Base-by-base conservation (phyloP, 2,329 filamentous ascomycete genomes). In the Alternaria conjuncta region DNA sequence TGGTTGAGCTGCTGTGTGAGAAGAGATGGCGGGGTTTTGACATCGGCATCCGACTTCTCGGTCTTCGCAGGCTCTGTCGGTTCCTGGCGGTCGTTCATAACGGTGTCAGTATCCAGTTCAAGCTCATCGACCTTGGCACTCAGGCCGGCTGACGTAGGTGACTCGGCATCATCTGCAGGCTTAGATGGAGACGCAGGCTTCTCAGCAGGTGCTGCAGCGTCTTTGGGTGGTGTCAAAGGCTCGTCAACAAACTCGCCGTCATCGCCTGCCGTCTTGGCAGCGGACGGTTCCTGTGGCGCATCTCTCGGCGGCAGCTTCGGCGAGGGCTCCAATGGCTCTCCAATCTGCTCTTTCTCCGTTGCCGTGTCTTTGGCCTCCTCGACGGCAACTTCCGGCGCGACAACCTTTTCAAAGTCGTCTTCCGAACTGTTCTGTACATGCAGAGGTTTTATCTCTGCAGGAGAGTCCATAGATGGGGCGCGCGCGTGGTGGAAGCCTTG, bases 371-470 rank as follows among this genome's bases (percentile, higher is more conserved):
- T 73, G 10, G 61, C 88, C 55, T 92, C 90, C 65, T 94, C 92
- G 18, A 88, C 88, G 71, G 93, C 87, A 63, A 93, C 91, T 28
- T 89, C 90, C 49, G 87, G 86, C 23, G 85, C 84, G 49, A 84
- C 84, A 10, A 98, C 94, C 79, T 97, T 94, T 78, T 99, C 96
- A 74, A 97, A 98, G 76, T 98, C 96, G 67, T 96, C 92, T 69
- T 97, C 93, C 12, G 91, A 90, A 15, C 88, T 89, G 73, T 96
- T 96, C 56, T 91, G 92, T 13, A 95, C 88, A 70, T 95, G 92
- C 1, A 94, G 84, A 50, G 85, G 86, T 57, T 92, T 91, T 55
- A 88, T 86, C 60, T 89, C 88, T 67, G 94, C 92, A 1, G 86
- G 84, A 4, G 87, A 87, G 63, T 83, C 82, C 57, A 80, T 79